phyloP scores from a whole-genome alignment of 805 yeast species.

The baker's yeast (Saccharomyces cerevisiae) region DNA sequence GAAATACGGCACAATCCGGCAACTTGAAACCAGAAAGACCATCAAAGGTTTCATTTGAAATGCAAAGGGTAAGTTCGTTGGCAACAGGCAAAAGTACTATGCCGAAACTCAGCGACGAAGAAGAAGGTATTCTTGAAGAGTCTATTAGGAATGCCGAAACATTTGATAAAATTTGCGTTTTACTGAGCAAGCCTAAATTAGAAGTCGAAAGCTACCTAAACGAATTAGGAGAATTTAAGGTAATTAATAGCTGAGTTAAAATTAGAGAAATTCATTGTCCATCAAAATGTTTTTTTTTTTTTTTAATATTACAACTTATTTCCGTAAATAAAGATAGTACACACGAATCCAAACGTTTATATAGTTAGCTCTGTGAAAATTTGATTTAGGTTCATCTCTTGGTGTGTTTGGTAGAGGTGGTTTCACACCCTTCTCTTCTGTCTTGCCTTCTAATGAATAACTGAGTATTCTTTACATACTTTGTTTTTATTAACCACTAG shows the following conservation, averaged over 20 bases:
- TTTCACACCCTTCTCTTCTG: background rate
- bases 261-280: background rate
- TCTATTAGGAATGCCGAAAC: constrained; percentile 45
- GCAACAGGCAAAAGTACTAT: constrained; percentile 1
- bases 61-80: constrained; percentile 6
- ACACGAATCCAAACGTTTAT: background rate
- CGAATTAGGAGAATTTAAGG: constrained; percentile 42
- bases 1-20: background rate
- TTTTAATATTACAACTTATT: background rate
- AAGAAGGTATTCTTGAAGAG: constrained; percentile 32
- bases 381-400: background rate
- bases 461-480: background rate
- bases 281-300: background rate
- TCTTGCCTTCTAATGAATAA: background rate
- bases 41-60: constrained; percentile 23
- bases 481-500: background rate
- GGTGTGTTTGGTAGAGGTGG: background rate
- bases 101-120: constrained; percentile 15
- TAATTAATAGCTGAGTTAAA: constrained; percentile 33
- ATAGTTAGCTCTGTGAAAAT: background rate
- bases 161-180: constrained; percentile 65
- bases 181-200: constrained; percentile 45
- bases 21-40: constrained; percentile 8
- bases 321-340: background rate
- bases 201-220: constrained; percentile 46